Base-by-base conservation (phyloP, 2,329 filamentous ascomycete species). In the Trichoderma afroharzianum region DNA sequence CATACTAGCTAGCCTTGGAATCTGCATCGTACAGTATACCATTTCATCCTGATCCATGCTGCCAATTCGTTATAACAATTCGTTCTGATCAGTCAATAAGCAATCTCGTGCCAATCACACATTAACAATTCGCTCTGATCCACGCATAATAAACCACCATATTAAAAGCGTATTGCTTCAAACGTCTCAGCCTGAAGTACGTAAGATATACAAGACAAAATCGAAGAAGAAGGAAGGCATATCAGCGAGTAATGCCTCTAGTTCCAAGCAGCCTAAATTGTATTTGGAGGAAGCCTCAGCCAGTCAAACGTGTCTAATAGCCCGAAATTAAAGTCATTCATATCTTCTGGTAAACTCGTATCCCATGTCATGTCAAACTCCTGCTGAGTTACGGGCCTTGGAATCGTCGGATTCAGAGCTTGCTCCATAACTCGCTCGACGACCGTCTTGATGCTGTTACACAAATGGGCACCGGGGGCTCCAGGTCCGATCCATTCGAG, bases 231-330 rank as follows among this genome's bases (percentile, higher is more conserved):
- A 7, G 7, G 3, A 21, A 30, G 21, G 1, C 4, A 6, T 11
- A 12, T 2, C 12, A n/a, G 28, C 43, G 7, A 8, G 36, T 1
- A n/a, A 26, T 7, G 6, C 9, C 3, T n/a, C 4, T 30, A 4
- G 12, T 30, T 33, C 18, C n/a, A 47, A 30, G 14, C 32, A 36
- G 59, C n/a, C 28, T 69, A 61, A 21, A 69, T 50, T 9, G 57
- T 15, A 28, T 33, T 50, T 1, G 36, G 36, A 0, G 67, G 67
- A 28, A 55, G 63, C 3, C 81, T 75, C 63, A 85, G 75, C 84
- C 84, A 86, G 71, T 85, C 83, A 75, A 85, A 86, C 0, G 85
- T 86, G 72, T 86, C 83, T 1, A 86, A 74, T 32, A 86, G 76
- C 68, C 85, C 83, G 66, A 85, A 85, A 71, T 84, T 84, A 69